Percentiles rank a stretch among this genome's conserved stretches.
Evolutionary conservation across 1,284 basidiomycete species (phyloP).

Genomic region (Calocybe gambosa): DNA sequence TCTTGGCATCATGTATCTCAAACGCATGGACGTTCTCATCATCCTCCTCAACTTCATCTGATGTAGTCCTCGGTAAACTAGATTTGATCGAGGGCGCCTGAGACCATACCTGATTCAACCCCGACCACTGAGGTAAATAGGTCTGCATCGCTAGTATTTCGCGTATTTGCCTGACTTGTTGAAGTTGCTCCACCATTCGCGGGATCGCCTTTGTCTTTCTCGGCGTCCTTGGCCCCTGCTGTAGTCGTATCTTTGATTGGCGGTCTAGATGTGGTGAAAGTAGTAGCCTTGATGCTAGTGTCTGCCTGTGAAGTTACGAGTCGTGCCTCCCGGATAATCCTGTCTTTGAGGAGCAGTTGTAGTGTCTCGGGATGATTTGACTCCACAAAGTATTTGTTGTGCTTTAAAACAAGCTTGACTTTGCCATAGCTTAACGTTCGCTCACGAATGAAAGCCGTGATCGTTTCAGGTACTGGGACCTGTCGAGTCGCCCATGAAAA

Average conservation of each 20-base stretch:
- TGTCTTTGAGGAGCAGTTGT: slow-evolving; percentile 81
- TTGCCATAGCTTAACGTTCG: slow-evolving; percentile 94
- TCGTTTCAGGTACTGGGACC: slow-evolving; percentile 85
- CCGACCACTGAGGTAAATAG: slow-evolving; percentile 90
- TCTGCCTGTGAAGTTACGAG: slow-evolving; percentile 58
- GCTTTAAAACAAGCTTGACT: slow-evolving; percentile 93
- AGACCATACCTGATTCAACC: slow-evolving; percentile 70
- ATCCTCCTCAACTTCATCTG: slow-evolving; percentile 94
- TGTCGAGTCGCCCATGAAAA: slow-evolving; percentile 25
- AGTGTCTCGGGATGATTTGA: slow-evolving; percentile 90
- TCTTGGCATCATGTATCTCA: slow-evolving; percentile 86
- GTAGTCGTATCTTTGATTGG: slow-evolving; percentile 73
- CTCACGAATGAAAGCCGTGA: slow-evolving; percentile 81
- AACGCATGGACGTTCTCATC: slow-evolving; percentile 95
- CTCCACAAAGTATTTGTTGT: slow-evolving; percentile 95
- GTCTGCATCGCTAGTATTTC: slow-evolving; percentile 53
- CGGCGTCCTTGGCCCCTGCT: slow-evolving; percentile 73
- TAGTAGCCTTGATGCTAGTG: slow-evolving; percentile 69
- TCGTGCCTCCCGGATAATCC: slow-evolving; percentile 75
- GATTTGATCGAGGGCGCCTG: slow-evolving; percentile 4
- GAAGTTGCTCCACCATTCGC: slow-evolving; percentile 25
- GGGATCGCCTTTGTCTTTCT: slow-evolving; percentile 57
- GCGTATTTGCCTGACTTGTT: slow-evolving; percentile 25
- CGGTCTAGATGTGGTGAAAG: slow-evolving; percentile 79
- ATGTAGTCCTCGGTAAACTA: slow-evolving; percentile 1